Base-by-base conservation (phyloP, 2,329 filamentous ascomycete species). In the Stemphylium lycopersici region DNA sequence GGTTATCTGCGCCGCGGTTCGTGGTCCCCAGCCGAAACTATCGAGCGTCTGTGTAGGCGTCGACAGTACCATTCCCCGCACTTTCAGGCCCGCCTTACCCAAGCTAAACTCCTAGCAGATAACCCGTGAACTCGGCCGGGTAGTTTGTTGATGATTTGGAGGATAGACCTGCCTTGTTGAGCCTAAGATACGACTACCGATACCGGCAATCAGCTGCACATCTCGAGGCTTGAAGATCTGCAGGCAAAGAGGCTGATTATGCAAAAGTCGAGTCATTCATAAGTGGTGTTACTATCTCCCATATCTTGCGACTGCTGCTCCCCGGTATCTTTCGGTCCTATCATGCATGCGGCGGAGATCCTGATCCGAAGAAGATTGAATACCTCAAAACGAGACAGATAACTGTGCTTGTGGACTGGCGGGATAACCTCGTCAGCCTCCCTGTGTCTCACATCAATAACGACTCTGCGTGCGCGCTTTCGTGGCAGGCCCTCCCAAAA, bases 1-100 rank as follows among this genome's bases (percentile, higher is more conserved):
- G 55, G 52, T 22, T 34, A 58, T 47, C 38, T 48, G 55, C 50
- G 49, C 55, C 52, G 58, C 56, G 48, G 56, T 55, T 41, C 33
- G 39, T 34, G 36, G 40, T 31, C 38, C 24, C 41, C 31, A 39
- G 39, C 50, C 50, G 49, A 31, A 48, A 29, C 43, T 34, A 38
- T 54, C 29, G 8, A 32, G 15, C 13, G 15, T 22, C 26, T 16
- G 18, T 20, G 38, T 22, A 38, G 40, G 22, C 45, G 24, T 49
- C 4, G 50, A 33, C 50, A 29, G 24, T 37, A 29, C 26, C 31
- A 52, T 42, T 56, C 55, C 52, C 57, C 40, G 37, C 46, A 56
- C 47, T 46, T 49, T 24, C 22, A 44, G 10, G 33, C 29, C 41
- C 40, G 29, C 39, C 20, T 18, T 12, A 34, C 26, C 26, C 31